phyloP scores from a whole-genome alignment of 805 yeast genomes.

The Metschnikowia hibisci region DNA sequence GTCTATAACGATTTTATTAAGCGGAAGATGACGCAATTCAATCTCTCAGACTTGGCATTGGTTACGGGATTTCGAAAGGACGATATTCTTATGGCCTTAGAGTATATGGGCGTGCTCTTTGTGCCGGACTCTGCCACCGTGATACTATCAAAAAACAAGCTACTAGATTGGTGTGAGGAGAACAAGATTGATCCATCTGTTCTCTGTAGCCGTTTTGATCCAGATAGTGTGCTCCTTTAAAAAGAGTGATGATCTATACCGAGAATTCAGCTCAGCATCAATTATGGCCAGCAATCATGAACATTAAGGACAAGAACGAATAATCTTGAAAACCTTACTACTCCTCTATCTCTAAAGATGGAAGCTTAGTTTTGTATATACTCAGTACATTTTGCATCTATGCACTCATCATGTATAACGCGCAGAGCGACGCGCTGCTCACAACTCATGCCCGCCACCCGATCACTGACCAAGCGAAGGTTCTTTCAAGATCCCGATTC shows the following conservation, averaged over 20 bases:
- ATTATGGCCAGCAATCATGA: not conserved
- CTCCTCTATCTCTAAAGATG: not conserved
- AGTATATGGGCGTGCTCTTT: conserved; percentile 42
- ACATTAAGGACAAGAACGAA: not conserved
- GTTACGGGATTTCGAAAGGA: conserved; percentile 61
- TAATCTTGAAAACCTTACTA: not conserved
- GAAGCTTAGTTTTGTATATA: not conserved
- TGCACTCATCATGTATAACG: not conserved
- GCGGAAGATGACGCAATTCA: conserved; percentile 19
- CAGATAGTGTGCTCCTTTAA: conserved; percentile 3
- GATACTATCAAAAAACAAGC: conserved; percentile 19
- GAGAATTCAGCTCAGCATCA: too few species aligned
- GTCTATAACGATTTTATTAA: conserved; percentile 14
- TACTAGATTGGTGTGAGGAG: conserved; percentile 28
- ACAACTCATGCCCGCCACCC: conserved; percentile 1
- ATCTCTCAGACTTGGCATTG: conserved; percentile 48
- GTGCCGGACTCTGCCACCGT: conserved; percentile 9
- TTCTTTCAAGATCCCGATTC: not conserved
- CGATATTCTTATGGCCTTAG: conserved; percentile 58
- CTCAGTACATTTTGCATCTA: not conserved
- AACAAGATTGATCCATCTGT: conserved; percentile 24
- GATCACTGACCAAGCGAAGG: conserved; percentile 1
- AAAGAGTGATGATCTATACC: too few species aligned
- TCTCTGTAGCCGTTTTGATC: conserved; percentile 27
- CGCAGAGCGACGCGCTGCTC: conserved; percentile 2